Percentiles rank a stretch among this genome's conserved stretches.
Evolutionary conservation across 352 stramenopile species (phyloP).

Genomic region (Nothophytophthora sp.): DNA sequence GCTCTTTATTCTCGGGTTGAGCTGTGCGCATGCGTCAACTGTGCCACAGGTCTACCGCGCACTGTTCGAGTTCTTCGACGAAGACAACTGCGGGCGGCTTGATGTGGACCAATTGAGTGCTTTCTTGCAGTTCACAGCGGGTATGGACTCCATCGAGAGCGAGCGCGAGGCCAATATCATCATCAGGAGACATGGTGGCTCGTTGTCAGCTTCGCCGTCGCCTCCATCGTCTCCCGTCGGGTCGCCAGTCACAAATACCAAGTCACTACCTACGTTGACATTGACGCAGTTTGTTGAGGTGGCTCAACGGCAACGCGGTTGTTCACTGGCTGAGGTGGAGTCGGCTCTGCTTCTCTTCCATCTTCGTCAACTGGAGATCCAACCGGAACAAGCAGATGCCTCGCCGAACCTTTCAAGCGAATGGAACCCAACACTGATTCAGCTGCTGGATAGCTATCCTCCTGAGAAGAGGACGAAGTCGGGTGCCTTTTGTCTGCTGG

Average conservation of each 20-base stretch:
- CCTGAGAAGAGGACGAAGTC: not conserved
- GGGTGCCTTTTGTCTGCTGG: constrained; percentile 12
- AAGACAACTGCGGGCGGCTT: constrained; percentile 26
- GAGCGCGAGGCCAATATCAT: constrained; percentile 16
- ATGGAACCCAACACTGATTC: not conserved
- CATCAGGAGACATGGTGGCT: constrained; percentile 1
- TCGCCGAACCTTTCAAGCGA: not conserved
- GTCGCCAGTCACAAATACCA: not conserved
- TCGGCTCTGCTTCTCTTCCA: constrained; percentile 27
- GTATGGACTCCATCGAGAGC: constrained; percentile 10
- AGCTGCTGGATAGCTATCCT: not conserved
- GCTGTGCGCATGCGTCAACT: constrained; percentile 25
- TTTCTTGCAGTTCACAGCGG: constrained; percentile 11
- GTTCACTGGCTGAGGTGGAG: constrained; percentile 19
- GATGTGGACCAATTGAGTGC: constrained; percentile 7
- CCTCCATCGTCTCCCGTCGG: constrained; percentile 7
- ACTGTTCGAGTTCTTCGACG: constrained; percentile 48
- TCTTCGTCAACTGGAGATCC: constrained; percentile 4
- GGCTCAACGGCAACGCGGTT: constrained; percentile 11
- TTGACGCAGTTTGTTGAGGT: constrained; percentile 26
- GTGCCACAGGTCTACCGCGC: constrained; percentile 34
- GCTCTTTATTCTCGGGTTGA: constrained; percentile 31
- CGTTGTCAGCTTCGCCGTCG: constrained; percentile 4
- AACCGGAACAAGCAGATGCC: not conserved
- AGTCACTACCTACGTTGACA: constrained; percentile 3